Percentiles rank a stretch among this genome's conserved stretches.
Evolutionary conservation across 495 filamentous ascomycete species (phyloP).

Genomic region (Xylaria bambusicola): DNA sequence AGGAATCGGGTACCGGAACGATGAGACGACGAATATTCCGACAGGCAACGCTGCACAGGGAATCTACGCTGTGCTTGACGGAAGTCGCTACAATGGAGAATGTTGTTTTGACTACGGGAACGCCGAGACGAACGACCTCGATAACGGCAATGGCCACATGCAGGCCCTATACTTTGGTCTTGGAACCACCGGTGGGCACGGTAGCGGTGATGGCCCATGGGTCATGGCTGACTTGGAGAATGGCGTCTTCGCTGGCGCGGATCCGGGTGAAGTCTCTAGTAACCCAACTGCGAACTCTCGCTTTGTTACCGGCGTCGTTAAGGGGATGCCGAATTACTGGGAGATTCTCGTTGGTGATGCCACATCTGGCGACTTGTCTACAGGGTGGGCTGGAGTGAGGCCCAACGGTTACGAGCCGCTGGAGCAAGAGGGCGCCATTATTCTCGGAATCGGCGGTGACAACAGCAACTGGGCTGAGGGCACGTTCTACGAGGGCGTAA

Average conservation of each 20-base stretch:
- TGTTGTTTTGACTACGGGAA: no score
- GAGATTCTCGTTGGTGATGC: neutral
- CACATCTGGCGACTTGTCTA: neutral
- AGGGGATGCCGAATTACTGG: constrained; percentile 5
- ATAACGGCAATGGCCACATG: no score
- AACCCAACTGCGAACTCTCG: constrained; percentile 1
- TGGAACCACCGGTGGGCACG: neutral
- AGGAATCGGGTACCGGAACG: constrained; percentile 3
- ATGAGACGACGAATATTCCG: neutral
- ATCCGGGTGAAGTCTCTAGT: neutral
- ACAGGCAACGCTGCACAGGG: constrained; percentile 2
- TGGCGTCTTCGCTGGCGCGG: neutral
- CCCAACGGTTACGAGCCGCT: neutral
- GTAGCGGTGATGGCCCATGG: neutral
- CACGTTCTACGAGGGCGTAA: constrained; percentile 4
- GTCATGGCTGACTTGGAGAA: constrained; percentile 9
- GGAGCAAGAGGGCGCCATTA: constrained; percentile 1
- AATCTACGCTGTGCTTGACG: neutral
- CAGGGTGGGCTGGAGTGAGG: neutral
- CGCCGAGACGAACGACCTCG: no score
- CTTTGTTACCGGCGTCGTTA: neutral
- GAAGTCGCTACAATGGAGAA: neutral
- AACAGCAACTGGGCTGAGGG: constrained; percentile 4
- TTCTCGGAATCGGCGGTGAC: constrained; percentile 1
- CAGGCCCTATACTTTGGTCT: neutral